Evolutionary conservation across 345 rosid species (phyloP), one percentile per base, ranked within the genome.

Genomic region (Linum trigynum): DNA sequence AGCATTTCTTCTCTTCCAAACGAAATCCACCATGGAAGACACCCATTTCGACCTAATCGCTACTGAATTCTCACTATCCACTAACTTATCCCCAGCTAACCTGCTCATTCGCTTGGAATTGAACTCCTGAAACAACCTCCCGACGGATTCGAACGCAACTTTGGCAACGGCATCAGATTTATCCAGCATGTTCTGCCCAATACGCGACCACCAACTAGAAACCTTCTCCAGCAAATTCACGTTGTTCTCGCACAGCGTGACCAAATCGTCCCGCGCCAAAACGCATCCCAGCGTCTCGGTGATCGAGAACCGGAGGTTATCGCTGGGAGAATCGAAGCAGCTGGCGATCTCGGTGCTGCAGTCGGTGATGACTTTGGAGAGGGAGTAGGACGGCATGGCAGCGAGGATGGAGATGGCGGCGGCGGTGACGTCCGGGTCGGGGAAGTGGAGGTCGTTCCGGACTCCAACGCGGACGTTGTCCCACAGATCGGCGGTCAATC

Each of bases 11-110:
- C 80, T 87, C 65, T 72, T 81, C 96, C 98, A 92, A 39, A 92
- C 85, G 17, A 90, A 79, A 77, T 85, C 96, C 62, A 86, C 87
- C 88, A 82, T 85, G 0, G 92, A 86, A 12, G 90, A 85, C 12
- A 92, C 98, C 98, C 97, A 92, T 69, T 82, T 87, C 2, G 96
- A 92, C 74, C 98, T 76, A 68, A 92, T 86, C 15, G 97, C 94
- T 2, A 90, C 78, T 5, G 97, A 89, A 75, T 92, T 92, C 74
- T 92, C 98, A 48, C 92, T 89, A 67, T 92, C 98, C 0, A 92
- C 91, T 62, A 92, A 88, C 88, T 89, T 92, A 78, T 92, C 98
- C 2, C 98, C 98, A 3, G 98, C 98, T 71, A 92, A 78, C 45
- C 90, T 80, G 69, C 92, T 87, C 98, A 92, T 92, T 64, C 96